These are phyloP conservation scores for Heterobasidion irregulare DNA, from an alignment of 1,284 basidiomycete genomes.

Conservation along the genomic window DNA sequence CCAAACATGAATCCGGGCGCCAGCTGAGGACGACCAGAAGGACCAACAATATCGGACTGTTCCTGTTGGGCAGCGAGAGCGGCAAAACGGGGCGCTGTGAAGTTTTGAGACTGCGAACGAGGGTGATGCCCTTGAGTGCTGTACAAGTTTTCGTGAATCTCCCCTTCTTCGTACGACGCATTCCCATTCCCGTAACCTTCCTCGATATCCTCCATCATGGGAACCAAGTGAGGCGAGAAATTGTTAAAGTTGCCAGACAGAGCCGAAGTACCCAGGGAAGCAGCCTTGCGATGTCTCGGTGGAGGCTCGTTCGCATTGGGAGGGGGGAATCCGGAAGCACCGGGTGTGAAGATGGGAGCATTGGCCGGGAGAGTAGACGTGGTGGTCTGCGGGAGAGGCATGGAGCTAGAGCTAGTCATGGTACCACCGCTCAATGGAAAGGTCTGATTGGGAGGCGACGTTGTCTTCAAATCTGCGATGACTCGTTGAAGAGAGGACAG, in stretches of 20 bases:
- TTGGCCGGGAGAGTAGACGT: slow-evolving; percentile 50
- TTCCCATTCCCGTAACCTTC: slow-evolving; percentile 36
- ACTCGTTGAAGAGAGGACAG: slow-evolving; percentile 75
- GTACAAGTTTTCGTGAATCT: slow-evolving; percentile 54
- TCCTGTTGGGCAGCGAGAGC: slow-evolving; percentile 66
- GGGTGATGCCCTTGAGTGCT: slow-evolving; percentile 47
- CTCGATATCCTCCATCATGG: slow-evolving; percentile 76
- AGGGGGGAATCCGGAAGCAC: slow-evolving; percentile 47
- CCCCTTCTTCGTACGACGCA: slow-evolving; percentile 64
- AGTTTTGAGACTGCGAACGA: slow-evolving; percentile 71
- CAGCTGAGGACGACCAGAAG: slow-evolving; percentile 80
- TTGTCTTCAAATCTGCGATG: slow-evolving; percentile 76
- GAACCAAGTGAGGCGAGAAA: slow-evolving; percentile 69
- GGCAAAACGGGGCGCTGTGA: slow-evolving; percentile 81
- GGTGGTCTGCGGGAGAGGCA: slow-evolving; percentile 33
- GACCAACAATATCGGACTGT: slow-evolving; percentile 54
- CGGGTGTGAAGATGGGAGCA: slow-evolving; percentile 65
- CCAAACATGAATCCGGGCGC: slow-evolving; percentile 88
- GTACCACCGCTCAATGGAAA: slow-evolving; percentile 26
- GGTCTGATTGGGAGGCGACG: slow-evolving; percentile 46
- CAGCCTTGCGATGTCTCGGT: slow-evolving; percentile 70
- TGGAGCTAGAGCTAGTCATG: slow-evolving; percentile 31
- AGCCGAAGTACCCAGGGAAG: slow-evolving; percentile 54
- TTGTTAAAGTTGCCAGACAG: slow-evolving; percentile 54
- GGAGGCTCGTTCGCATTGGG: slow-evolving; percentile 36